These are phyloP conservation scores for Salvia splendens DNA, from an alignment of 257 asterid genomes.

Conservation along the genomic window DNA sequence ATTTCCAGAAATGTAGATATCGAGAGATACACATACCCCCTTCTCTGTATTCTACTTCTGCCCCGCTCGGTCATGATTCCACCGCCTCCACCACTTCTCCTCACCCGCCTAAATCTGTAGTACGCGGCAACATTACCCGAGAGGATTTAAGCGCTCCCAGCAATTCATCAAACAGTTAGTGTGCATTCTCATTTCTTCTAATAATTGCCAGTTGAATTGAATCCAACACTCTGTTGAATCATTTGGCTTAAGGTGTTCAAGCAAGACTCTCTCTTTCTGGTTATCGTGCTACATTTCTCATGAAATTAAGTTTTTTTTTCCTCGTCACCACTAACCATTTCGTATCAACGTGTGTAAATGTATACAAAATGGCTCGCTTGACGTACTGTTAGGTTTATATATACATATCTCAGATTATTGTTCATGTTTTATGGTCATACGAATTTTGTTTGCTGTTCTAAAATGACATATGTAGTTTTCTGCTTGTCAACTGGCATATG, in stretches of 20 bases:
- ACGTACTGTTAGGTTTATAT: not conserved
- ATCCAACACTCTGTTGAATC: not conserved
- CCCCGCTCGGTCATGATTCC: no score
- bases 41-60: no score
- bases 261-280: not conserved
- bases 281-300: conserved; percentile 2
- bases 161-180: conserved; percentile 11
- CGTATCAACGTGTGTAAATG: conserved; percentile 3
- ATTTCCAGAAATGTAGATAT: no score
- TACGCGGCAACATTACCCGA: no score
- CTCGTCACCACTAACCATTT: not conserved
- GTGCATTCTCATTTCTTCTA: not conserved
- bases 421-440: not conserved
- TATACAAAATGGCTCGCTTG: not conserved
- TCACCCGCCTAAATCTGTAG: no score
- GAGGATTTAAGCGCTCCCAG: conserved; percentile 13
- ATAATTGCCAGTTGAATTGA: not conserved
- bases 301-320: not conserved
- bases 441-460: conserved; percentile 17
- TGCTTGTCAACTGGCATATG: conserved; percentile 17
- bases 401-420: not conserved
- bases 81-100: no score
- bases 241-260: conserved; percentile 13
- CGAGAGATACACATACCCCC: no score
- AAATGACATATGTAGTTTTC: conserved; percentile 1